Conservation (phyloP, 805 yeast genomes). For the Metschnikowia noctiluminum region DNA sequence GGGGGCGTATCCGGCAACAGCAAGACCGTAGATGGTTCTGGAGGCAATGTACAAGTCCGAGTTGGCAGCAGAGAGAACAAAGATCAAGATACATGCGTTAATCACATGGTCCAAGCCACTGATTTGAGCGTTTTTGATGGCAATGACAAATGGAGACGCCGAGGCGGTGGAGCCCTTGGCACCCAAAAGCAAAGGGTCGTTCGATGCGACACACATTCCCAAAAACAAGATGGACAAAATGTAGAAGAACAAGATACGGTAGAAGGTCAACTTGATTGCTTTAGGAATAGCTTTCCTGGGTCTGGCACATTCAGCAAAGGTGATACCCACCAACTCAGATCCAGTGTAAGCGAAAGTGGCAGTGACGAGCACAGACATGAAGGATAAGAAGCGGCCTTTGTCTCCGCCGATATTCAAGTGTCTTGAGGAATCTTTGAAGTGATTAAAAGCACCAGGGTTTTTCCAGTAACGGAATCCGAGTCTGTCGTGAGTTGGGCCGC, state of each 20-base stretch:
- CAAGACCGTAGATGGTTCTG: conserved; percentile 21
- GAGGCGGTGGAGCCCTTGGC: conserved; percentile 17
- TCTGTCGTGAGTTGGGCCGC: conserved; percentile 72
- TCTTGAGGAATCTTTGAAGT: conserved; percentile 42
- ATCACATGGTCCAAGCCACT: conserved; percentile 22
- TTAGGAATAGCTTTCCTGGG: conserved; percentile 66
- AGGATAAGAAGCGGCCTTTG: conserved; percentile 58
- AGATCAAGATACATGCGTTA: conserved; percentile 20
- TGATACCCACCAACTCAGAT: conserved; percentile 66
- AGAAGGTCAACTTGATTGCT: conserved; percentile 67
- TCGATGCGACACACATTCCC: conserved; percentile 53
- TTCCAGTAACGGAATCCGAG: conserved; percentile 71
- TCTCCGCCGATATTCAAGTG: conserved; percentile 37
- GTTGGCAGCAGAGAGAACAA: conserved; percentile 23
- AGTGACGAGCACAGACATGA: conserved; percentile 57
- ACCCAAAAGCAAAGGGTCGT: conserved; percentile 18
- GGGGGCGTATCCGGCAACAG: conserved; percentile 22
- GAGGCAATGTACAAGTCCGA: conserved; percentile 22
- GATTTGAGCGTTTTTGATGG: conserved; percentile 21
- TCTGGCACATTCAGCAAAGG: conserved; percentile 70
- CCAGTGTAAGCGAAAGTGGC: conserved; percentile 73
- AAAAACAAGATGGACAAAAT: conserved; percentile 56
- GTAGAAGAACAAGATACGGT: conserved; percentile 62
- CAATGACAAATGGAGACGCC: conserved; percentile 23
- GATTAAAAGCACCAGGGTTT: conserved; percentile 61